Conservation (phyloP, 2,329 filamentous ascomycete genomes). For the Teratosphaeria gauchensis region DNA sequence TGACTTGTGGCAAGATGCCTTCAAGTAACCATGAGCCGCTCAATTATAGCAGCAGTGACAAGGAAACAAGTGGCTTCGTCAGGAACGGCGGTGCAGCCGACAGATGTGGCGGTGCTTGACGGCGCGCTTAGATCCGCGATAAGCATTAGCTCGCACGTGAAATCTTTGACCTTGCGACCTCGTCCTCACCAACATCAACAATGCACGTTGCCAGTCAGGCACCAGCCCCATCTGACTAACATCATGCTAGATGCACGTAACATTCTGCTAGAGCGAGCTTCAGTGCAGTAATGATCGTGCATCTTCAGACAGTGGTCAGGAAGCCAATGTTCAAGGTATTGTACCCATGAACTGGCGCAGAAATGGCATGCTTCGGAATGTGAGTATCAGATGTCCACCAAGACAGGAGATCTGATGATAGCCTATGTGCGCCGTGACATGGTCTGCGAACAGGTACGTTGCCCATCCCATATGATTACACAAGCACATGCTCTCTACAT, state of each 20-base stretch:
- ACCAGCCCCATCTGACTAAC: too few species aligned
- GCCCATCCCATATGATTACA: conserved; percentile 1
- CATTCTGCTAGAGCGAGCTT: too few species aligned
- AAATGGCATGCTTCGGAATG: too few species aligned
- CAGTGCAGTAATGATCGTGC: too few species aligned
- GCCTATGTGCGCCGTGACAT: neutral
- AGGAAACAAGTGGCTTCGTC: neutral
- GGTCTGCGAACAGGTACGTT: neutral
- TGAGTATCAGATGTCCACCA: neutral
- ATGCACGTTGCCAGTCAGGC: too few species aligned
- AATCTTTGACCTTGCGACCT: neutral
- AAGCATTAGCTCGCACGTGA: conserved; percentile 1
- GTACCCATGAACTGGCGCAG: too few species aligned
- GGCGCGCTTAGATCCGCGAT: neutral
- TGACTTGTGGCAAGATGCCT: too few species aligned
- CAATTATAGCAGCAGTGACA: neutral
- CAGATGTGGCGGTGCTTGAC: conserved; percentile 1
- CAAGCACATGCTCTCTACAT: conserved; percentile 10
- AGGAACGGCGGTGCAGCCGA: too few species aligned
- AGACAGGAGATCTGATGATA: neutral
- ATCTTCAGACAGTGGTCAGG: too few species aligned
- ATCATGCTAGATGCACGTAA: too few species aligned
- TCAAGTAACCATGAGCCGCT: too few species aligned
- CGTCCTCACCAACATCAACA: neutral
- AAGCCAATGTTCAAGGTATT: too few species aligned